Evolutionary conservation across 805 yeast species (phyloP), one percentile per base, ranked within the genome.

Genomic region (Wickerhamomyces bisporus): DNA sequence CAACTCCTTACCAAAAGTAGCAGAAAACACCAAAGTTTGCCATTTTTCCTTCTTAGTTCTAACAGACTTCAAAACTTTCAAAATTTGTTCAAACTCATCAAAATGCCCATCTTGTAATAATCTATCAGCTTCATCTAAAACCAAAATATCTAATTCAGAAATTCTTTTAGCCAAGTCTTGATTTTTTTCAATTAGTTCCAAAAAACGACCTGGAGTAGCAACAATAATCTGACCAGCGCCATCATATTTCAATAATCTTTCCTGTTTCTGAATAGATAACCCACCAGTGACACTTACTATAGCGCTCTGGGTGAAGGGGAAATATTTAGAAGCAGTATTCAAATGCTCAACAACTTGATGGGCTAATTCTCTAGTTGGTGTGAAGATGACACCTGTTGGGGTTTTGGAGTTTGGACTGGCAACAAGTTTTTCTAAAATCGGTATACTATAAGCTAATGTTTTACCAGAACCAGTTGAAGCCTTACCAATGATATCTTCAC

Each of bases 401-500:
- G 70, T 53, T 17, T 53, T 57, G 4, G 54, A 49, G 5, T 56
- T 48, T 6, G 50, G 38, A 12, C 44, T 39, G 6, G 60, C 40
- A 15, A 78, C 49, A 41, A 75, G 73, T 42, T 70, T 75, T 54
- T 91, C 96, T 43, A 93, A 60, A 21, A 94, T 81, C 9, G 98
- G 97, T 20, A 93, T 76, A 32, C 96, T 96, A 59, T 86, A 93
- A 0, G 98, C 99, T 41, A 89, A 66, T 0, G 98, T 93, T 58
- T 93, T 93, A 70, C 98, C 98, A 1, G 96, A 86, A 58, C 98
- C 98, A 1, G 98, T 93, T 10, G 93, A 82, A 13, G 98, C 98
- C 56, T 91, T 93, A 39, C 98, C 98, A 47, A 93, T 79, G 4
- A 93, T 75, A 61, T 93, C 98, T 26, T 69, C 71, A 6, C 89